Base-by-base conservation (phyloP, 331 rosid genomes). In the Spiraea crenata region DNA sequence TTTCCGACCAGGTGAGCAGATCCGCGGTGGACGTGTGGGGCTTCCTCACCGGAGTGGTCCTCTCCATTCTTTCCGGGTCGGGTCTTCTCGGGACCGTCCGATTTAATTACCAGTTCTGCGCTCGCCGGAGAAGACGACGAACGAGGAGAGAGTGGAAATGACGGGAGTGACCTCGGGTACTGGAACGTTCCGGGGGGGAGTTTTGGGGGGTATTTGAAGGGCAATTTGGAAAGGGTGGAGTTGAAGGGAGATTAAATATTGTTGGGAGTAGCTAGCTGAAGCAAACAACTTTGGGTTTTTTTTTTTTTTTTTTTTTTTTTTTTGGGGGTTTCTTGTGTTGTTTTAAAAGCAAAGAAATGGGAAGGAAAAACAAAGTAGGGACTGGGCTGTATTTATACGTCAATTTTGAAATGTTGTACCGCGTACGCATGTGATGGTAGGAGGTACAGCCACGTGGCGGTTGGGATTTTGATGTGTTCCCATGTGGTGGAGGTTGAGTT, bases 1-100 rank as follows among this genome's bases (percentile, higher is more conserved):
- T 81, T 61, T 93, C 97, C 0, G 99, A 82, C 99, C 96, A 93
- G 58, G 88, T 83, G 70, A 93, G 97, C 80, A 93, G 97, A 93
- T 93, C 97, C 87, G 95, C 95, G 4, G 97, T 93, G 65, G 95
- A 91, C 19, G 90, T 85, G 88, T 87, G 78, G 5, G 97, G 92
- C 75, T 91, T 91, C 84, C 99, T 87, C 79, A 91, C 96, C 56
- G 99, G 96, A 61, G 95, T 93, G 80, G 50, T 83, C 80, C 85
- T 88, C 79, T 90, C 98, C 99, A 93, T 93, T 52, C 99, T 91
- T 93, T 52, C 58, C 67, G 38, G 25, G 67, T 44, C 56, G 11
- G n/a, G 69, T 13, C 40, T 57, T 57, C 61, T 16, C 37, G 44
- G 17, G 12, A 35, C 44, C 13, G 45, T 58, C 64, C 64, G 14